Evolutionary conservation across 352 stramenopile genomes (phyloP).

Genomic region (Peronospora farinosa): DNA sequence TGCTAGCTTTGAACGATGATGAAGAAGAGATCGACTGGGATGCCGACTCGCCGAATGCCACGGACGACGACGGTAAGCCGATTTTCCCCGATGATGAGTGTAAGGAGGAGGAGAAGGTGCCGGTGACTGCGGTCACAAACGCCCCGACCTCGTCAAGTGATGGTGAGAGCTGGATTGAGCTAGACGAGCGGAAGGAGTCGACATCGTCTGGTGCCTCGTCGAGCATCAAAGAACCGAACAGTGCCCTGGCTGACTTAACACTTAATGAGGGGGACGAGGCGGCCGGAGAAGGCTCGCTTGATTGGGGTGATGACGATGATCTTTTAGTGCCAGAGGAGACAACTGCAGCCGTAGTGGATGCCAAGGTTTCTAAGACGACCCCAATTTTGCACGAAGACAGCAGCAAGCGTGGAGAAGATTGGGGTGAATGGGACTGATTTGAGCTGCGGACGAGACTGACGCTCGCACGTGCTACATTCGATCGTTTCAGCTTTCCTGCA

Average conservation of each 20-base stretch:
- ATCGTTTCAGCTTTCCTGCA: slow-evolving; percentile 12
- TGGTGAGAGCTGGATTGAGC: slow-evolving; percentile 59
- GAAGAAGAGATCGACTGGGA: slow-evolving; percentile 72
- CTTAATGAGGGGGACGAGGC: slow-evolving; percentile 31
- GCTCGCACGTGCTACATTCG: slow-evolving; percentile 17
- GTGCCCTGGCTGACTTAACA: slow-evolving; percentile 26
- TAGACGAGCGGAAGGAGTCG: slow-evolving; percentile 59
- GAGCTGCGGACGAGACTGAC: slow-evolving; percentile 1
- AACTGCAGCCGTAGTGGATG: slow-evolving; percentile 6
- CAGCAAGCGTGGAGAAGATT: slow-evolving; percentile 50
- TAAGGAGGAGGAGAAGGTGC: slow-evolving; percentile 32
- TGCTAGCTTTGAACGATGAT: slow-evolving; percentile 45
- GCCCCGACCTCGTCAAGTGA: slow-evolving; percentile 42
- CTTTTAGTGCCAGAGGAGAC: slow-evolving; percentile 22
- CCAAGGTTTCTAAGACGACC: slow-evolving; percentile 12
- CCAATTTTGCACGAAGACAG: slow-evolving; percentile 24
- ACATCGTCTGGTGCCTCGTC: slow-evolving; percentile 42
- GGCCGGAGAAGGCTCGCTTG: slow-evolving; percentile 41
- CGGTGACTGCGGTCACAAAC: slow-evolving; percentile 8
- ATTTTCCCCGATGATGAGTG: slow-evolving; percentile 44
- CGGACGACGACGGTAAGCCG: slow-evolving; percentile 30
- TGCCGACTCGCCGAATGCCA: slow-evolving; percentile 46
- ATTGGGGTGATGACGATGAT: slow-evolving; percentile 64
- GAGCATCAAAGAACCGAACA: slow-evolving; percentile 21
- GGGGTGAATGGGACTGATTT: slow-evolving; percentile 64